A percentile compares a stretch with the other conserved stretches of the same genome.
phyloP scores from a whole-genome alignment of 1,284 basidiomycete genomes.

The Neotropicomus parvogracilis region DNA sequence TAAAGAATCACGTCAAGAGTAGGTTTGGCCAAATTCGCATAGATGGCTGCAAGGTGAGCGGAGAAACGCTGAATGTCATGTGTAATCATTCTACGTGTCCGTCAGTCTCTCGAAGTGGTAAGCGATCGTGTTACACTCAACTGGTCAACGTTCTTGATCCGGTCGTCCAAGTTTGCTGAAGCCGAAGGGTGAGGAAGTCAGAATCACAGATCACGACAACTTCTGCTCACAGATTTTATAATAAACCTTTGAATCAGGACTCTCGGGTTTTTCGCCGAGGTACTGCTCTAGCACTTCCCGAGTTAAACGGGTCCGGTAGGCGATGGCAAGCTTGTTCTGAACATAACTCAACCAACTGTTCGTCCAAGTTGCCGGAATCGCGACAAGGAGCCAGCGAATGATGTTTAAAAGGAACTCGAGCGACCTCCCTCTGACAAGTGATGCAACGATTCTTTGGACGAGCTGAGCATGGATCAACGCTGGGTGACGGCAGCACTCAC shows the following conservation, averaged over 20 bases:
- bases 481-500: conserved; percentile 43
- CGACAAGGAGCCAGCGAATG: conserved; percentile 85
- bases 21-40: conserved; percentile 92
- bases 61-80: conserved; percentile 96
- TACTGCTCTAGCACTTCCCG: conserved; percentile 82
- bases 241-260: conserved; percentile 70
- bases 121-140: conserved; percentile 34
- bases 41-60: conserved; percentile 88
- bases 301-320: conserved; percentile 88
- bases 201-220: background rate
- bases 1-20: conserved; percentile 91
- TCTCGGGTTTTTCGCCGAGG: conserved; percentile 69
- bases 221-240: conserved; percentile 79
- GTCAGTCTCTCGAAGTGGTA: conserved; percentile 8
- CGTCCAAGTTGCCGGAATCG: conserved; percentile 94
- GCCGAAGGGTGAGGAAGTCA: conserved; percentile 4
- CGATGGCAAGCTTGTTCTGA: conserved; percentile 90
- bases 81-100: conserved; percentile 73
- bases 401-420: conserved; percentile 83
- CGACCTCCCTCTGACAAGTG: conserved; percentile 87
- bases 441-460: conserved; percentile 79
- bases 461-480: background rate
- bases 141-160: conserved; percentile 97
- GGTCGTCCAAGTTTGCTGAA: conserved; percentile 84
- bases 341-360: conserved; percentile 96